These are phyloP conservation scores for Fusarium guadeloupense DNA, from an alignment of 2,329 filamentous ascomycete species.

Conservation along the genomic window DNA sequence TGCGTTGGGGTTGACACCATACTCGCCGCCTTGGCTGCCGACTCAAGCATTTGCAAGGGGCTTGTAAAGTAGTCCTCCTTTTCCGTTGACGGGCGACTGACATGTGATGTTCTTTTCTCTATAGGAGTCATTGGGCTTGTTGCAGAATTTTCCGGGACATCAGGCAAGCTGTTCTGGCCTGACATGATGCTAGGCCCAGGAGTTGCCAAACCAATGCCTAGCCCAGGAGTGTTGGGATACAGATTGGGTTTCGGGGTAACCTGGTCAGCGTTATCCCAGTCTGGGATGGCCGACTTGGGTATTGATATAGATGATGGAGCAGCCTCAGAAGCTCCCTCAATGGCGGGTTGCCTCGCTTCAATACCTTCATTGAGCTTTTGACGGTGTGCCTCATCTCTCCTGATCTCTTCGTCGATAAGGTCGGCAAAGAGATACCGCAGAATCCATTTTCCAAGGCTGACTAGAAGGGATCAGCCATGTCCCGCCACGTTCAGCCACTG, in stretches of 20 bases:
- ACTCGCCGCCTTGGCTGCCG: constrained; percentile 57
- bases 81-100: constrained; percentile 70
- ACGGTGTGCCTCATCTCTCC: constrained; percentile 79
- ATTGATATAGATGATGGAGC: constrained; percentile 68
- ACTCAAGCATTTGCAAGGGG: constrained; percentile 60
- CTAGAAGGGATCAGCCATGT: constrained; percentile 56
- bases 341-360: constrained; percentile 66
- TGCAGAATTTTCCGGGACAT: constrained; percentile 58
- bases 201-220: constrained; percentile 81
- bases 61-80: constrained; percentile 82
- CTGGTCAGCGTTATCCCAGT: constrained; percentile 55
- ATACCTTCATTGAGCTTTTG: constrained; percentile 70
- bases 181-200: constrained; percentile 55
- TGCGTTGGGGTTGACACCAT: constrained; percentile 58
- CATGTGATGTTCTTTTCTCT: constrained; percentile 65
- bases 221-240: constrained; percentile 74
- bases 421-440: constrained; percentile 90
- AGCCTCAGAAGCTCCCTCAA: constrained; percentile 53
- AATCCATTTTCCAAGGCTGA: constrained; percentile 97
- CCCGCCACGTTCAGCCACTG: not conserved
- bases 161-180: constrained; percentile 51
- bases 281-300: constrained; percentile 46
- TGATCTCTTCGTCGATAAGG: constrained; percentile 89
- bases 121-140: constrained; percentile 56
- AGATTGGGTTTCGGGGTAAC: constrained; percentile 72